These are phyloP conservation scores for Azolla pinnata DNA, from an alignment of 75 land plant species.

Conservation along the genomic window DNA sequence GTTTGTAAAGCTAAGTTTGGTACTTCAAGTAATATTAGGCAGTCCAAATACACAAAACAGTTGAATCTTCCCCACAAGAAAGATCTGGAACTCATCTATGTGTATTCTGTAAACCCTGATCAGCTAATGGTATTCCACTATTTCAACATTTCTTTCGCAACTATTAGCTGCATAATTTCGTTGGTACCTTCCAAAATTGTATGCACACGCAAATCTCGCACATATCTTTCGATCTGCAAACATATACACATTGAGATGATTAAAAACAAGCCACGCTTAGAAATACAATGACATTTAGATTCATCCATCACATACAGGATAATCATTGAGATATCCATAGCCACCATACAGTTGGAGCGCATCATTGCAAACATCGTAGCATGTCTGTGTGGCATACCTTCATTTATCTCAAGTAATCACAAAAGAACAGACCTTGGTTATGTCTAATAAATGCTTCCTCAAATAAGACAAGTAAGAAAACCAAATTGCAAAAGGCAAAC, in stretches of 20 bases:
- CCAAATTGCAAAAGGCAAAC: not conserved
- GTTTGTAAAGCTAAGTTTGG: too few species aligned
- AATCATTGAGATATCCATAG: slow-evolving; percentile 35
- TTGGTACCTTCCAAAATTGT: slow-evolving; percentile 36
- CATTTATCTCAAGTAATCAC: too few species aligned
- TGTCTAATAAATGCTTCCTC: too few species aligned
- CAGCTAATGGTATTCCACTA: too few species aligned
- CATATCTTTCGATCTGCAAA: slow-evolving; percentile 32
- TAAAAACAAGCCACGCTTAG: not conserved
- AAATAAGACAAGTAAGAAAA: too few species aligned
- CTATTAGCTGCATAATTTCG: slow-evolving; percentile 36
- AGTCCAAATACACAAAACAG: too few species aligned
- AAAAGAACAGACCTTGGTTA: too few species aligned
- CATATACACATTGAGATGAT: not conserved
- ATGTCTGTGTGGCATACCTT: slow-evolving; percentile 33
- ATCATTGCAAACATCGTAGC: slow-evolving; percentile 32
- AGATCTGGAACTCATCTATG: too few species aligned
- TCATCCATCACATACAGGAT: slow-evolving; percentile 15
- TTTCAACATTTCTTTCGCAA: slow-evolving; percentile 25
- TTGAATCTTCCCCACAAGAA: too few species aligned
- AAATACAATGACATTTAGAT: not conserved
- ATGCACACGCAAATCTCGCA: slow-evolving; percentile 33
- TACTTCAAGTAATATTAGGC: too few species aligned
- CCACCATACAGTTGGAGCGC: slow-evolving; percentile 41
- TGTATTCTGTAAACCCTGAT: too few species aligned